phyloP scores from a whole-genome alignment of 1,284 basidiomycete species.

The Ceratobasidium sp. region DNA sequence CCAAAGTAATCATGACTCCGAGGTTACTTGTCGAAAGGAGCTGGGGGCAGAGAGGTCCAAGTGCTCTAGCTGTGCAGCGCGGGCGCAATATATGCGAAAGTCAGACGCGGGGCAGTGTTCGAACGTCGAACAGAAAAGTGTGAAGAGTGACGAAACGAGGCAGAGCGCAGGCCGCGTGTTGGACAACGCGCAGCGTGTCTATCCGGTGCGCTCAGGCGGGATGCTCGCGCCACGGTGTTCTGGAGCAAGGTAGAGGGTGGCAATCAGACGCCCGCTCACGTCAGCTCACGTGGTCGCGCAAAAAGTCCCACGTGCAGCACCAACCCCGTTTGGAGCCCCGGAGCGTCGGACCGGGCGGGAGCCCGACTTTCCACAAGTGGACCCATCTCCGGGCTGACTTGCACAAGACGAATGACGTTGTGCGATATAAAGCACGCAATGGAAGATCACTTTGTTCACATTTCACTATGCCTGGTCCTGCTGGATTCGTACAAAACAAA shows the following conservation, averaged over 20 bases:
- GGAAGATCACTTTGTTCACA: background rate
- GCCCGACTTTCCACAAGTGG: background rate
- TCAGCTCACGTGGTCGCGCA: background rate
- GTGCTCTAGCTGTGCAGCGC: constrained; percentile 31
- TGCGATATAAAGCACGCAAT: constrained; percentile 3
- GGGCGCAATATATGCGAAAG: constrained; percentile 18
- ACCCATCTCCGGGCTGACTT: background rate
- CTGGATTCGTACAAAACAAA: constrained; percentile 30
- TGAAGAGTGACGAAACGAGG: background rate
- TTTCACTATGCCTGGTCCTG: constrained; percentile 14
- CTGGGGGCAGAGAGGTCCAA: constrained; percentile 1
- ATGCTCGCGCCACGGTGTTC: background rate
- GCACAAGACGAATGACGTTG: background rate
- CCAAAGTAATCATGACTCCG: background rate
- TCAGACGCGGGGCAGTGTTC: constrained; percentile 2
- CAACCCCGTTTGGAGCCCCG: constrained; percentile 12
- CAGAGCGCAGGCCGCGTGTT: background rate
- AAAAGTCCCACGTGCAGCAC: no score
- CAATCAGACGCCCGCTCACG: background rate
- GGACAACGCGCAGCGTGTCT: background rate
- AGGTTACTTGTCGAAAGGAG: background rate
- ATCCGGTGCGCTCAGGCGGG: background rate
- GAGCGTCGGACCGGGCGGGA: constrained; percentile 10
- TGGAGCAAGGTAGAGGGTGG: background rate
- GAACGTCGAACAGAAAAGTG: constrained; percentile 3